Conservation (phyloP, 345 rosid genomes). For the Psidium friedrichsthalianum region DNA sequence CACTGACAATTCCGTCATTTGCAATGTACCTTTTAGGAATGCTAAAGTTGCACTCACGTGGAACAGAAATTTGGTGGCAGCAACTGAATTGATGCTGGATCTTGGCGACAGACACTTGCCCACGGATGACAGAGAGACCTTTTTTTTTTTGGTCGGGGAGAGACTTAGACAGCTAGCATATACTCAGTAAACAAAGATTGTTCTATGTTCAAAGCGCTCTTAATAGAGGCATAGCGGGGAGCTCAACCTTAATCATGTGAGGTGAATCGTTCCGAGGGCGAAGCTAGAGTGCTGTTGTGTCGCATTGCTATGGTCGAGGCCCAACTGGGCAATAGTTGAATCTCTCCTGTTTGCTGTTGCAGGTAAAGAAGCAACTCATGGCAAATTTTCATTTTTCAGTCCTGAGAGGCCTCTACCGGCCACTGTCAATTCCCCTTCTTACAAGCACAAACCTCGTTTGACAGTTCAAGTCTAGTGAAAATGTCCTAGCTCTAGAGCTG, state of each 20-base stretch:
- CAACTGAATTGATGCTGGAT: not conserved
- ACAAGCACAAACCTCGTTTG: not conserved
- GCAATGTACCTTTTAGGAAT: not conserved
- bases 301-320: not conserved
- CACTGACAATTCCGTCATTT: not conserved
- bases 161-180: not conserved
- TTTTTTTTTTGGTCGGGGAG: too few species aligned
- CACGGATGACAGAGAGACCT: not conserved
- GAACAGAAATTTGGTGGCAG: not conserved
- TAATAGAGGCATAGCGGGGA: not conserved
- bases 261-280: not conserved
- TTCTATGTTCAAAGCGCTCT: not conserved
- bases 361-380: not conserved
- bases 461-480: not conserved
- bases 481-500: not conserved
- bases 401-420: not conserved
- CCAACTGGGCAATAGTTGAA: not conserved
- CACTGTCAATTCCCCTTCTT: not conserved
- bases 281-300: not conserved
- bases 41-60: not conserved
- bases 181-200: not conserved
- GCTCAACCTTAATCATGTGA: not conserved
- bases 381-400: not conserved
- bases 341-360: not conserved
- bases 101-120: not conserved